Evolutionary conservation across 2,329 filamentous ascomycete genomes (phyloP), one percentile per base, ranked within the genome.

Genomic region (Cercospora canescens): DNA sequence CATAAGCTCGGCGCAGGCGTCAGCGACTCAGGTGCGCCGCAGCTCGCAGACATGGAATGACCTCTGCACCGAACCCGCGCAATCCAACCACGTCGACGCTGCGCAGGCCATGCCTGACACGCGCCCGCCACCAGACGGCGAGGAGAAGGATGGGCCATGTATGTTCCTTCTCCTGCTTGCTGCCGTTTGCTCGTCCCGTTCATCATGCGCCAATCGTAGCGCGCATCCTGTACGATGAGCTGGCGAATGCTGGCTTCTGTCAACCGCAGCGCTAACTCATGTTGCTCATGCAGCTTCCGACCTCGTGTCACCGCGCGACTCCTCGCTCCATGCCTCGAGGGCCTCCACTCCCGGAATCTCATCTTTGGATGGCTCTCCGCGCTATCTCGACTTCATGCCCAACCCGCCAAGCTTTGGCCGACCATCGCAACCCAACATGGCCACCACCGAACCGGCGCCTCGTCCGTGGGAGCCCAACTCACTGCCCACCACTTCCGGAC

Each of bases 211-310:
- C 59, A 62, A 61, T 54, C 59, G 37, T 28, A 37, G 45, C n/a
- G 26, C 45, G 30, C 41, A n/a, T 18, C 65, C 69, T 74, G 74
- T 73, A 74, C 70, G 71, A 73, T 76, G 74, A 74, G 74, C 74
- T 76, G 74, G 75, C 75, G 32, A 74, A 66, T 72, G 71, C 72
- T 70, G 68, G 66, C 70, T 73, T 72, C 72, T 74, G 70, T 73
- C 70, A 72, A 74, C 61, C 66, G 60, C 60, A 55, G 73, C 71
- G 73, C 75, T 76, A 76, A 76, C 69, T 62, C 60, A 41, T 45
- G 48, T 55, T 55, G 72, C 66, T 66, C 63, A 65, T 72, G 70
- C 73, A 76, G 74, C 74, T 66, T 62, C 60, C 48, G 60, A 62
- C 41, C 60, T 52, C 54, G 74, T 75, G 72, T 73, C 72, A 72